Evolutionary conservation across 129 eudicot species (phyloP), one percentile per base, ranked within the genome.

Genomic region (Flaveria brownii): DNA sequence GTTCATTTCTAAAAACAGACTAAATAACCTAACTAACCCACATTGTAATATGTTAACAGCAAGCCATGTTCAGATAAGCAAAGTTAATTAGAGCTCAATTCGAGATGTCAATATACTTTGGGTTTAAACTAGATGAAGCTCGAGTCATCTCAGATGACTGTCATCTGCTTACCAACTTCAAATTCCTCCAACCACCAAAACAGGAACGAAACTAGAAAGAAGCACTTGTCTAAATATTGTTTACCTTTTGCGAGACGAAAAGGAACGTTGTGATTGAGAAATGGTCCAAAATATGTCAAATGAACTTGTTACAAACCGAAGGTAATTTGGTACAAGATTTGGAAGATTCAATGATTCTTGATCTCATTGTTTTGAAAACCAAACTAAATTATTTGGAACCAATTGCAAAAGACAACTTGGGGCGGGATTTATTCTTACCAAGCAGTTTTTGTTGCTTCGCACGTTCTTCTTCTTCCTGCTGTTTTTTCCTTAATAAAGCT

Each of bases 381-480:
- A 6, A 9, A 18, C 25, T 2, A 80, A 61, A 12, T 84, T 86
- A 92, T 84, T 92, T 90, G 66, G 86, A 70, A 62, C 95, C 87
- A 0, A 86, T 45, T 17, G 93, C 98, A 68, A 88, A 91, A 15
- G 99, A 91, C 63, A 92, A 64, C 77, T 89, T 94, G 5, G 97
- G 96, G 30, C 97, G 86, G 1, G 97, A 76, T 80, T 88, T 91
- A 74, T 89, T 91, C 84, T 87, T 91, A 72, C 97, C 97, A 41
- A 87, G 80, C 41, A 94, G 11, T 82, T 87, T 91, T 81, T 91
- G 86, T 76, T 86, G 97, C 33, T 91, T 91, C 10, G 91, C 86
- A 9, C 93, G 96, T 66, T 91, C 99, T 85, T 94, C 99, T 64
- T 94, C 96, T 78, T 94, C 99, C 82, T 94, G 88, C 41, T 87